Evolutionary conservation across 2,329 filamentous ascomycete species (phyloP), one percentile per base, ranked within the genome.

Genomic region (Fusarium heterosporum): DNA sequence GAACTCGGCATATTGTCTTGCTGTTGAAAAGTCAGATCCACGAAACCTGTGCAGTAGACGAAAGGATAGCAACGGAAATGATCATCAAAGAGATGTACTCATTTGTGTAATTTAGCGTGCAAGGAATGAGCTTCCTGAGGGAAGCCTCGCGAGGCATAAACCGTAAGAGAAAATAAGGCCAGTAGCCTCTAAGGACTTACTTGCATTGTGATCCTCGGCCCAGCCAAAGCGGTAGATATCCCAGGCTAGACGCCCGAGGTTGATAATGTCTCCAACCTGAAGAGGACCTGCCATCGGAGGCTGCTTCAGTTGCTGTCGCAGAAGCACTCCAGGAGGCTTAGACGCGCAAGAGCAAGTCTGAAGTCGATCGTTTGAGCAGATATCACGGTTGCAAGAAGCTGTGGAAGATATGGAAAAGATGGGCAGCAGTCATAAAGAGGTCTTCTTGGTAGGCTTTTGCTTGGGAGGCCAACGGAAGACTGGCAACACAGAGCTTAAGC

Each of bases 1-100:
- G 47, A 78, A 78, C 29, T 76, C 76, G 14, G 42, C 38, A 57
- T 78, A 78, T 54, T 78, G 73, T 14, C 50, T 72, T 34, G 70
- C 75, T 78, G 36, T 2, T 39, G 34, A 16, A 34, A 14, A 17
- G 46, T 71, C 26, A 71, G 59, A 52, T 29, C 7, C 16, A 9
- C 11, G 41, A 16, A 28, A 16, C 25, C 22, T 16, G n/a, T 10
- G 43, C 29, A 22, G 11, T 12, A 25, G 16, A 39, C 8, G 14
- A 41, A 12, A 46, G 16, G 36, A 14, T 25, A n/a, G 17, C 4
- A 25, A 25, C 47, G 14, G 19, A 29, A 39, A 50, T 17, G 46
- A 41, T 42, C 41, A 25, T 10, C n/a, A 50, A 17, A 26, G 4
- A 30, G 25, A 55, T 29, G 42, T 25, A 46, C 45, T 26, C 30